These are phyloP conservation scores for Trichoderma lentiforme DNA, from an alignment of 2,329 filamentous ascomycete species.

Conservation along the genomic window DNA sequence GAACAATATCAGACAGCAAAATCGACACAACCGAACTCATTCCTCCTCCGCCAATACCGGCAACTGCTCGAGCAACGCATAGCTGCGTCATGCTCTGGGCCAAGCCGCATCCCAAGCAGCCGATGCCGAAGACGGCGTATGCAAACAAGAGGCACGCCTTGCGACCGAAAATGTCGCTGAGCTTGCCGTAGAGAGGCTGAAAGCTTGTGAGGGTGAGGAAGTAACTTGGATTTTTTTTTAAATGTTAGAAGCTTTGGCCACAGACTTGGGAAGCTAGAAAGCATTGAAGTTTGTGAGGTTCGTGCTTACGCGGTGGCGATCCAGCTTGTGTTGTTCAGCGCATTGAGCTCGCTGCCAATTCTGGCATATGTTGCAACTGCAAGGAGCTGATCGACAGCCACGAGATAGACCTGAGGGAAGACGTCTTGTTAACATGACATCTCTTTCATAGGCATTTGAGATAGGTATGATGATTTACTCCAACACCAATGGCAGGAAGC, in stretches of 20 bases:
- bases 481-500: conserved; percentile 38
- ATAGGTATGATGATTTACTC: conserved; percentile 10
- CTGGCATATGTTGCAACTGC: conserved; percentile 74
- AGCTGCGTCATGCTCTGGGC: conserved; percentile 62
- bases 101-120: conserved; percentile 61
- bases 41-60: conserved; percentile 63
- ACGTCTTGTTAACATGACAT: neutral
- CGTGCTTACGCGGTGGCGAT: conserved; percentile 49
- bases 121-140: conserved; percentile 62
- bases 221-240: conserved; percentile 35
- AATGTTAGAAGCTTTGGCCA: too few species aligned
- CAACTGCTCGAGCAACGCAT: conserved; percentile 56
- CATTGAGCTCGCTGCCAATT: conserved; percentile 72
- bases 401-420: conserved; percentile 51
- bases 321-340: conserved; percentile 73
- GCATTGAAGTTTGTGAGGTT: too few species aligned
- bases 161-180: conserved; percentile 68
- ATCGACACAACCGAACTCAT: conserved; percentile 69
- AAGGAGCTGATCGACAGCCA: conserved; percentile 73
- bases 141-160: conserved; percentile 63
- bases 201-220: conserved; percentile 72
- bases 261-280: neutral
- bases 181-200: conserved; percentile 70
- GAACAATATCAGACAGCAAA: conserved; percentile 64
- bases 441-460: neutral